Evolutionary conservation across 192 early-diverging fungal species (phyloP), one percentile per base, ranked within the genome.

Genomic region (Backusella sp.): DNA sequence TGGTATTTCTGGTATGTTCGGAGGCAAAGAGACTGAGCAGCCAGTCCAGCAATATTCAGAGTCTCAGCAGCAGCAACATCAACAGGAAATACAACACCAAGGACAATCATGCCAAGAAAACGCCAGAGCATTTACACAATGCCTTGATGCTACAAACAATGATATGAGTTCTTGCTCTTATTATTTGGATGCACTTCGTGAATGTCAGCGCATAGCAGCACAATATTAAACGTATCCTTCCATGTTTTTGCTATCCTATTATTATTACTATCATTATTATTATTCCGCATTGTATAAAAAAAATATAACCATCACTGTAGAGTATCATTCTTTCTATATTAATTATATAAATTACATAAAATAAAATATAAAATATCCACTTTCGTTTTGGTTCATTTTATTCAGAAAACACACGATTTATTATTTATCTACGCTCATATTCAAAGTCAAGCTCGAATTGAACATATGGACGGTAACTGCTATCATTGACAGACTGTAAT

Each of bases 381-480:
- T 56, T 56, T 56, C n/a, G 53, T 26, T 56, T 56, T 21, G 8
- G n/a, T 62, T 62, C 23, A 14, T 62, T 62, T 62, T 62, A 26
- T 62, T 28, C 23, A 62, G 21, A 28, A 28, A 23, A 28, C 26
- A 62, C 12, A 11, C 56, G 23, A 62, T 23, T 56, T 56, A 62
- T 62, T 62, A 62, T 62, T 72, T 67, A 56, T 67, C 66, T 73
- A 36, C 73, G 77, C 21, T 79, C 77, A 41, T 74, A 59, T 1
- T 91, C 84, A 77, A 90, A 85, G 34, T 80, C 79, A 74, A 96
- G 85, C 9, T 85, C 79, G 82, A 95, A 96, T 80, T 92, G 87
- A 12, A 96, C 95, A 87, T 93, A 96, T 4, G 97, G 97, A 65
- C 91, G 90, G 80, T 98, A 97, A 81, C 94, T 92, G 79, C 95